phyloP scores from a whole-genome alignment of 148 eudicot genomes.

The Chenopodium formosanum region DNA sequence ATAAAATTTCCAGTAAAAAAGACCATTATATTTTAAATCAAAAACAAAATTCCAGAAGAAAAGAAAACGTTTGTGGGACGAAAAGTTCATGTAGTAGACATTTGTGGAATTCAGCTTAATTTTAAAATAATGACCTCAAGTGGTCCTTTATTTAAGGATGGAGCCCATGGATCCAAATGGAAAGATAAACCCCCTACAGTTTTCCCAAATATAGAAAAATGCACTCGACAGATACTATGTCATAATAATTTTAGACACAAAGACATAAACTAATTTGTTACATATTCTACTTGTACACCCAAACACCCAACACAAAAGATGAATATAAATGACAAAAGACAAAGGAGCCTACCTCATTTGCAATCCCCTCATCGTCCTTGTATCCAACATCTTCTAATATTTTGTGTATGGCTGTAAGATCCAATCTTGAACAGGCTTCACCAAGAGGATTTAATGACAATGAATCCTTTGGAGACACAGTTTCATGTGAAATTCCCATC shows the following conservation, averaged over 20 bases:
- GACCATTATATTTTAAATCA: not conserved
- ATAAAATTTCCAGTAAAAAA: too few relatives aligned
- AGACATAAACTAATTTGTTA: not conserved
- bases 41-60: not conserved
- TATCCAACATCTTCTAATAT: conserved; percentile 67
- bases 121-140: not conserved
- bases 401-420: conserved; percentile 80
- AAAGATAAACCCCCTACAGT: not conserved
- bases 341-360: conserved; percentile 53
- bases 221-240: not conserved
- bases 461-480: conserved; percentile 44
- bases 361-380: conserved; percentile 74
- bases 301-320: conserved; percentile 2
- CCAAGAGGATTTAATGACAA: conserved; percentile 59
- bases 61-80: not conserved
- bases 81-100: not conserved
- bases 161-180: not conserved
- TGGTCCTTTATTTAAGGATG: not conserved
- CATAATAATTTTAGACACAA: not conserved
- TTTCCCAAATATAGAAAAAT: not conserved
- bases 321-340: not conserved
- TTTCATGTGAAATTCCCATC: conserved; percentile 60
- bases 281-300: not conserved
- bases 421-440: conserved; percentile 72
- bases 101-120: too few relatives aligned